Base-by-base conservation (phyloP, 805 yeast species). In the Maudiozyma serrabonitensis region DNA sequence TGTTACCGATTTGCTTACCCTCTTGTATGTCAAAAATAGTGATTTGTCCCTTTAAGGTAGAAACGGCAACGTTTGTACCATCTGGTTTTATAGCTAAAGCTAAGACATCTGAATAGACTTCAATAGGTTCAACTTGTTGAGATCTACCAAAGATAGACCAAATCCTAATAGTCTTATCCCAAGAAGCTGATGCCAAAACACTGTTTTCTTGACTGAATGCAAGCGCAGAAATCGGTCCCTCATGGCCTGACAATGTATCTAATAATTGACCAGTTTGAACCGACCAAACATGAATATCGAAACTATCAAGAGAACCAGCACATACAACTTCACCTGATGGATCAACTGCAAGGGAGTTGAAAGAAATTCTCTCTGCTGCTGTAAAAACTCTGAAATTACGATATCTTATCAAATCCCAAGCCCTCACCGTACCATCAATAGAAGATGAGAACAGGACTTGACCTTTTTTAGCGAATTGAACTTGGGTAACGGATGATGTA, bases 301-400 rank as follows among this genome's bases (percentile, higher is more conserved):
- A 93, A 54, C 83, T 84, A 62, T 90, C 96, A 41, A 82, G 73
- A 3, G 96, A 86, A 1, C 96, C 96, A 3, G 97, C 99, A 61
- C 93, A 89, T 2, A 93, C 93, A 46, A 93, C 82, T 68, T 93
- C 99, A 32, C 98, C 99, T 61, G 95, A 84, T 28, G 98, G 96
- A 66, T 93, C 99, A 41, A 89, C 95, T 0, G 98, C 98, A 52
- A 93, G 69, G 47, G 88, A 79, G 46, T 81, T 82, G 68, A 91
- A 93, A 62, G 89, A 96, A 26, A 90, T 73, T 58, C 98, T 75
- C 55, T 82, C 83, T 3, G 96, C 81, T 0, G 97, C 93, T 0
- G 98, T 89, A 64, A 91, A 90, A 0, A 96, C 88, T 58, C 98
- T 77, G 73, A 93, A 93, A 63, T 93, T 93, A 64, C 99, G 80